phyloP scores from a whole-genome alignment of 2,329 filamentous ascomycete species.

The Aspergillus piperis region DNA sequence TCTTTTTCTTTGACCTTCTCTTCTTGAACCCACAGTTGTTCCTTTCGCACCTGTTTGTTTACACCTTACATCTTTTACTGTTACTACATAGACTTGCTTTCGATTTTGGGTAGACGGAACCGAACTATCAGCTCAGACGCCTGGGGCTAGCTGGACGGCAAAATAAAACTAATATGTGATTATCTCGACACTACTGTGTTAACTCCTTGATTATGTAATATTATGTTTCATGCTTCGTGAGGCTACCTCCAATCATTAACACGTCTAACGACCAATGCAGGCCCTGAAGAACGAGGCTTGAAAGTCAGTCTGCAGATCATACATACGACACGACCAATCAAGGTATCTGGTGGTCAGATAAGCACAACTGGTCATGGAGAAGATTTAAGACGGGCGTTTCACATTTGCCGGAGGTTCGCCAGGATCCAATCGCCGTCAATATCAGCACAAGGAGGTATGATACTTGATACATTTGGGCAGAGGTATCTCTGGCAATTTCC shows the following conservation, averaged over 20 bases:
- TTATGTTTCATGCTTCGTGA: not conserved
- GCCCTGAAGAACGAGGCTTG: not conserved
- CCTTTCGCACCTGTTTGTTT: constrained; percentile 15
- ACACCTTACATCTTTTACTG: constrained; percentile 21
- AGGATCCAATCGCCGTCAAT: not conserved
- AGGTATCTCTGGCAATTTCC: not conserved
- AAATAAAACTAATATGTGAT: constrained; percentile 16
- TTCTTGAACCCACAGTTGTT: constrained; percentile 12
- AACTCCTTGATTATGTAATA: not conserved
- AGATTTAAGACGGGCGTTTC: not conserved
- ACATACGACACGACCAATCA: not conserved
- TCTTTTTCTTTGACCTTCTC: constrained; percentile 11
- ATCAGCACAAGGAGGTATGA: not conserved
- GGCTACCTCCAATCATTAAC: too few relatives aligned
- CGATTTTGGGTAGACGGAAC: constrained; percentile 20
- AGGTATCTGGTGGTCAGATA: not conserved
- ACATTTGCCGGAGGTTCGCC: not conserved
- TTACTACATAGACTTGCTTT: constrained; percentile 30
- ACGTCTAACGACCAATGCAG: not conserved
- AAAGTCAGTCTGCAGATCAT: not conserved
- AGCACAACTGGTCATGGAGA: not conserved
- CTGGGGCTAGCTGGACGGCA: constrained; percentile 22
- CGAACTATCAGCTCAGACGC: constrained; percentile 17
- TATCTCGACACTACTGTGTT: not conserved
- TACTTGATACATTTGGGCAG: not conserved